Conservation (phyloP, 495 filamentous ascomycete genomes). For the Cetradonia linearis region DNA sequence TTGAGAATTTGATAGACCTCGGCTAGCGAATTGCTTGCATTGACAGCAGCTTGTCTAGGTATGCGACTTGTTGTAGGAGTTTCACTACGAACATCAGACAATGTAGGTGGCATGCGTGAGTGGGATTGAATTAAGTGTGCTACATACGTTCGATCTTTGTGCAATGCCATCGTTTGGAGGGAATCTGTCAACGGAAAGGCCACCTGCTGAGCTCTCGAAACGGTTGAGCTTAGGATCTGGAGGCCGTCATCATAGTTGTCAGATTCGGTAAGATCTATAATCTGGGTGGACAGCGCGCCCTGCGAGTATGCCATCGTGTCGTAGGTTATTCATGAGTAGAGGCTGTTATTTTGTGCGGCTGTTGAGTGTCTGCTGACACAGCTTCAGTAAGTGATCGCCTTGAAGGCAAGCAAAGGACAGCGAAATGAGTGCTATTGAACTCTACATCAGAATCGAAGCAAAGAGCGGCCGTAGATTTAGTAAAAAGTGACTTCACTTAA, state of each 20-base stretch:
- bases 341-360: background rate
- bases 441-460: background rate
- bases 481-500: background rate
- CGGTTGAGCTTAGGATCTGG: background rate
- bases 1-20: background rate
- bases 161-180: background rate
- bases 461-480: background rate
- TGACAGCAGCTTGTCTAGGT: background rate
- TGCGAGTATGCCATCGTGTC: background rate
- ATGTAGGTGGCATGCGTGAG: background rate
- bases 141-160: background rate
- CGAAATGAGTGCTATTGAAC: background rate
- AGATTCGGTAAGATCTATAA: slow-evolving; percentile 18
- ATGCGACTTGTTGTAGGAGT: background rate
- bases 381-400: background rate
- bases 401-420: background rate
- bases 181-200: background rate
- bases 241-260: slow-evolving; percentile 1
- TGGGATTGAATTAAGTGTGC: background rate
- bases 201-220: background rate
- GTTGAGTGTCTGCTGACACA: background rate
- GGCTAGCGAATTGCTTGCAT: background rate
- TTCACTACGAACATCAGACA: background rate
- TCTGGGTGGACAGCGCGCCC: background rate
- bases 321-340: background rate